Base-by-base conservation (phyloP, 2,329 filamentous ascomycete species). In the Hypoxylon sp. region DNA sequence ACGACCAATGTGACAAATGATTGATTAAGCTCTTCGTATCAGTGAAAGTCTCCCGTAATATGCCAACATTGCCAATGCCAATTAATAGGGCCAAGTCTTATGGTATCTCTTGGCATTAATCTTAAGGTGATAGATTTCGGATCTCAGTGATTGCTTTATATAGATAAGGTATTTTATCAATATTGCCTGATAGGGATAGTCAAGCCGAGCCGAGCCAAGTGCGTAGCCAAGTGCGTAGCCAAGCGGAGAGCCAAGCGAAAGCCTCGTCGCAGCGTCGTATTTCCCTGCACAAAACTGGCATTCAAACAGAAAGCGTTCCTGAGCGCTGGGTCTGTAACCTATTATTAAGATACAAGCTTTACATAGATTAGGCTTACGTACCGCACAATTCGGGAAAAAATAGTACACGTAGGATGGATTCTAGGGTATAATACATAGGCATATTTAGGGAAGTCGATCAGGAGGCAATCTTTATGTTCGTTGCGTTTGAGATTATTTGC, bases 1-100 rank as follows among this genome's bases (percentile, higher is more conserved):
- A 74, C 52, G 72, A 69, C 66, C 67, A 74, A 75, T 72, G 75
- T 76, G 75, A 75, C 50, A 71, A 43, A 68, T 68, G 61, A 71
- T 63, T 67, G 57, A 73, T 50, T 14, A 57, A 58, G 46, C 25
- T 57, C 21, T 23, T 38, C 25, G 21, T 23, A 23, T 45, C 25
- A 30, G 53, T 58, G 43, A 55, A 46, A 58, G 46, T 17, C 17
- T 48, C 45, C 32, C 10, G 5, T 34, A 38, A 41, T 58, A 56
- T 57, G 52, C 55, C 23, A 25, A 49, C n/a, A 49, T 7, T 57
- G 48, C 55, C 43, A 58, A 34, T 38, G 9, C 38, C 30, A 53
- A 64, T 59, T 58, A 63, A 55, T 50, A 53, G 46, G 45, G 67
- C 60, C 57, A 67, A 64, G 64, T 25, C 43, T 67, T 32, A 38